Evolutionary conservation across 345 rosid species (phyloP), one percentile per base, ranked within the genome.

Genomic region (Erysimum cheiranthoides): DNA sequence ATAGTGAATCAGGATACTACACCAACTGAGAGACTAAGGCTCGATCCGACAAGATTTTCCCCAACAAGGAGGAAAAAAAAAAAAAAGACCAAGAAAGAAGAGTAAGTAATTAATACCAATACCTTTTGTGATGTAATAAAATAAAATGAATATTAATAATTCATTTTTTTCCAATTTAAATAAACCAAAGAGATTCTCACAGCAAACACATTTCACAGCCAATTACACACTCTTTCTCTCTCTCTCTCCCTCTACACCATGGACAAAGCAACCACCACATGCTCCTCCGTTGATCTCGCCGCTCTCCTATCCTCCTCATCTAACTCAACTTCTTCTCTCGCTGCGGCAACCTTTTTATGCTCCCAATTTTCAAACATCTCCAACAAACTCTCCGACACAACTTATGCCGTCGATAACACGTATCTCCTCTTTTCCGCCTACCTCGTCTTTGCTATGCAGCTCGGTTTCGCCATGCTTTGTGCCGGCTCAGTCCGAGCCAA

Each of bases 381-480:
- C 30, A 8, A 62, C 68, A 73, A 61, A 50, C 80, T 86, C 82
- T 52, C 79, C 5, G 89, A 86, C 83, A 47, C 88, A 13, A 67
- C 79, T 36, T 75, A 47, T 34, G 92, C 96, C 70, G 68, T 91
- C 3, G 82, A 91, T 85, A 86, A 46, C 82, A 90, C 90, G 43
- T 90, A 83, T 76, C 93, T 90, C 74, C 92, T 90, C 75, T 90
- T 90, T 84, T 89, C 92, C 4, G 85, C 96, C 73, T 90, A 90
- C 83, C 85, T 91, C 3, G 97, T 86, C 53, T 91, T 91, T 69
- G 80, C 92, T 73, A 89, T 91, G 97, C 93, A 91, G 65, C 82
- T 91, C 0, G 97, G 93, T 62, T 91, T 91, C 28, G 97, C 96
- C 71, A 90, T 90, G 96, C 89, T 90, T 17, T 87, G 96, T 25